Evolutionary conservation across 305 asterid species (phyloP), one percentile per base, ranked within the genome.

Genomic region (Fraxinus greggii): DNA sequence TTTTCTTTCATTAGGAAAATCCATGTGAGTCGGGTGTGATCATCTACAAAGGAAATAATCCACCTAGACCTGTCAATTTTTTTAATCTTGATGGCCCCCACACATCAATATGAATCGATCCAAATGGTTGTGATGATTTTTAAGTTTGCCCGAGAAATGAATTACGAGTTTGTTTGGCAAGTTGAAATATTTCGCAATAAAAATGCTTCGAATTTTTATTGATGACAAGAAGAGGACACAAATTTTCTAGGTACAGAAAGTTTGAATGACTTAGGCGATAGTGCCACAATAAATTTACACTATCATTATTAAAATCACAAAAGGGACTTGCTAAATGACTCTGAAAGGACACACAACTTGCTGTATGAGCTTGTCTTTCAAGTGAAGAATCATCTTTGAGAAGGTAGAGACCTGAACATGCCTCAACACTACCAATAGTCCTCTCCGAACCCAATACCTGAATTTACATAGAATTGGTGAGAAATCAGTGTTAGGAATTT

Each of bases 141-240:
- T 5, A 51, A 51, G 1, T n/a, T 51, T 51, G 3, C 24, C 6
- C 0, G 5, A 59, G 78, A 77, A 8, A 77, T 0, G 0, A 6
- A 7, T 5, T 31, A 1, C 80, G 35, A 3, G 76, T 56, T 2
- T 83, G 42, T 7, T 83, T 2, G 78, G 31, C 7, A 73, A 28
- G 56, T 75, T 83, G 77, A 42, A 78, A 79, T 3, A 75, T 23
- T 17, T 73, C 77, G 73, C 80, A 74, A 0, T 9, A 0, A 26
- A 78, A 73, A 19, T 3, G 59, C 1, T 31, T 59, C 12, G 21
- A 7, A 72, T 35, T 72, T 72, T 78, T 79, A 59, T 83, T 83
- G 1, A 23, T 69, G 8, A 82, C 76, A 7, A 82, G 21, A 0
- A 29, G 5, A 0, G 79, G 75, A 79, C 72, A 69, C 23, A 72